These are phyloP conservation scores for Pythium dissimile DNA, from an alignment of 352 stramenopile genomes.

Conservation along the genomic window DNA sequence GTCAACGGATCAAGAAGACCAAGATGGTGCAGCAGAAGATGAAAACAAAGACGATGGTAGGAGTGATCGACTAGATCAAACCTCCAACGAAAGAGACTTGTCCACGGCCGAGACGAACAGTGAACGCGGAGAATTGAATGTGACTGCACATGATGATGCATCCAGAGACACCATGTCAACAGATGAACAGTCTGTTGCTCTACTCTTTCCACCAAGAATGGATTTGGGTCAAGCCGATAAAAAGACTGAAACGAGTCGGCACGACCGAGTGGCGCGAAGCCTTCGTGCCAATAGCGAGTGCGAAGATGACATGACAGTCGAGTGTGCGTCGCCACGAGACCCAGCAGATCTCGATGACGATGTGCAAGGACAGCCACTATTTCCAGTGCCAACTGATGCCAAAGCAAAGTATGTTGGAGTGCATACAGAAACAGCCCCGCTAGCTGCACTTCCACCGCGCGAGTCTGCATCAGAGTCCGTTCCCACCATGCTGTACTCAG, in stretches of 20 bases:
- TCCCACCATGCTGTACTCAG: no score
- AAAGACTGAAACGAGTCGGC: not conserved
- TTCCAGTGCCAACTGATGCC: no score
- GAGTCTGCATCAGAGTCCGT: no score
- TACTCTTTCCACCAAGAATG: not conserved
- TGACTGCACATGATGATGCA: no score
- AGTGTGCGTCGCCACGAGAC: constrained; percentile 19
- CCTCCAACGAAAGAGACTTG: not conserved
- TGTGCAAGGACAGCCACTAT: not conserved
- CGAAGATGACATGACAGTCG: constrained; percentile 17
- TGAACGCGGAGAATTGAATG: not conserved
- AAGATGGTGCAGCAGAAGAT: not conserved
- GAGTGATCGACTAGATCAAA: not conserved
- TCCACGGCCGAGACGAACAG: not conserved
- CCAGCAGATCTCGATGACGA: constrained; percentile 1
- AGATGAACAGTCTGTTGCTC: no score
- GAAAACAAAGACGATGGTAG: not conserved
- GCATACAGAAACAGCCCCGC: no score
- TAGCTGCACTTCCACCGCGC: no score
- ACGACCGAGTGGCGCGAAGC: not conserved
- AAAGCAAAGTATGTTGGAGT: no score
- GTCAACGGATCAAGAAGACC: not conserved
- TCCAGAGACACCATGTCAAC: no score
- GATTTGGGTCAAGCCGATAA: not conserved
- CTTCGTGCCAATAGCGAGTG: not conserved